phyloP scores from a whole-genome alignment of 352 stramenopile genomes.

The Pythium phragmiticola region DNA sequence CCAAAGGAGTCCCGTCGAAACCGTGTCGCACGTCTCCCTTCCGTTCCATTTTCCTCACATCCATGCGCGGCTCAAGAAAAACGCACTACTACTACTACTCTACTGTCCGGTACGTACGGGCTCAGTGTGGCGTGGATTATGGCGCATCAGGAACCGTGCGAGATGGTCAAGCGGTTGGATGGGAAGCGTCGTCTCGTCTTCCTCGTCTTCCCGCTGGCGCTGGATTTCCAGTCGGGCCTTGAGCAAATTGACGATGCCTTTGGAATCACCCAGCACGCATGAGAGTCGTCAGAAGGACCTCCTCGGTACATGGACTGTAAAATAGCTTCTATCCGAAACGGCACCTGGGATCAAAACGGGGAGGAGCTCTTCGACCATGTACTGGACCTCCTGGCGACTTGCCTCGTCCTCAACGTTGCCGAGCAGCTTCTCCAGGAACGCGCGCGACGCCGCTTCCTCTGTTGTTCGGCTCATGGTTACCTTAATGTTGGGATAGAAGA shows the following conservation, averaged over 20 bases:
- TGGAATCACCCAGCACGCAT: background rate
- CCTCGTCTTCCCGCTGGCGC: slow-evolving; percentile 36
- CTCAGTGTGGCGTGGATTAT: slow-evolving; percentile 57
- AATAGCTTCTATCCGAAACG: no score
- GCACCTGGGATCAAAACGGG: slow-evolving; percentile 55
- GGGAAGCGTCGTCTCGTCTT: slow-evolving; percentile 32
- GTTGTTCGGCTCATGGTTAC: slow-evolving; percentile 20
- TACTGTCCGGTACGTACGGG: slow-evolving; percentile 32
- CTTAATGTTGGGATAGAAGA: background rate
- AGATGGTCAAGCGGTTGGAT: slow-evolving; percentile 68
- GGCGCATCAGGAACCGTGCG: slow-evolving; percentile 59
- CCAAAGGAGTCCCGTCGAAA: background rate
- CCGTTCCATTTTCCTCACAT: background rate
- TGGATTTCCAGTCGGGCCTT: slow-evolving; percentile 37
- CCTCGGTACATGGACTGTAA: no score
- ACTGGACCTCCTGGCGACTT: slow-evolving; percentile 42
- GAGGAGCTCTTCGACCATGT: slow-evolving; percentile 54
- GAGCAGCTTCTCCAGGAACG: slow-evolving; percentile 43
- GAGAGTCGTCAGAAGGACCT: background rate
- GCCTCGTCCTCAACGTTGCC: slow-evolving; percentile 32
- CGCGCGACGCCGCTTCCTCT: slow-evolving; percentile 37
- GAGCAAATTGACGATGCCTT: slow-evolving; percentile 55
- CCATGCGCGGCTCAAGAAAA: background rate
- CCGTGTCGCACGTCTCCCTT: background rate
- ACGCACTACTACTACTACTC: background rate